phyloP scores from a whole-genome alignment of 2,329 filamentous ascomycete species.

The Paecilomyces formosus region DNA sequence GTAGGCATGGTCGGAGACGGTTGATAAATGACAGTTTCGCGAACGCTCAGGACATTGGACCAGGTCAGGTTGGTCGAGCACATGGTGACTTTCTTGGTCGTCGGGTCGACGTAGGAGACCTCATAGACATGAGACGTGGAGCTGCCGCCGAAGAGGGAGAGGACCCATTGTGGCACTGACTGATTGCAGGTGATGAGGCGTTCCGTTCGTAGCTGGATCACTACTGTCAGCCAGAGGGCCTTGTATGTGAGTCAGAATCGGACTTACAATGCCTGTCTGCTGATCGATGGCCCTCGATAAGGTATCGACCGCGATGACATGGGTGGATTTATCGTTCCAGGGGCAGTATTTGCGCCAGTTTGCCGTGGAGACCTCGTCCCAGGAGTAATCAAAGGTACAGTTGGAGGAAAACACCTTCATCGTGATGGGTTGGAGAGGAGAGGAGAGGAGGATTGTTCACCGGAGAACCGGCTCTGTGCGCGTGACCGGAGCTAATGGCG shows the following conservation, averaged over 20 bases:
- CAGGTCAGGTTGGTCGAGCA: slow-evolving; percentile 91
- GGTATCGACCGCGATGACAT: slow-evolving; percentile 93
- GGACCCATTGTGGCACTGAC: slow-evolving; percentile 50
- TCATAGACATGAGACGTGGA: slow-evolving; percentile 89
- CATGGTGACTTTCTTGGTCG: slow-evolving; percentile 84
- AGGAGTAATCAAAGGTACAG: slow-evolving; percentile 93
- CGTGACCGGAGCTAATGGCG: neutral
- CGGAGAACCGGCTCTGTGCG: neutral
- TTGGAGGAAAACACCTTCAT: slow-evolving; percentile 96
- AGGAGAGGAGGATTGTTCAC: neutral
- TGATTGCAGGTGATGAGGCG: slow-evolving; percentile 50
- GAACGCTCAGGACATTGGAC: slow-evolving; percentile 81
- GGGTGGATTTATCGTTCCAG: slow-evolving; percentile 97
- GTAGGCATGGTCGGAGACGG: slow-evolving; percentile 47
- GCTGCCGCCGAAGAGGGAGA: slow-evolving; percentile 67
- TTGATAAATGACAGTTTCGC: slow-evolving; percentile 85
- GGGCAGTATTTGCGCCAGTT: slow-evolving; percentile 99
- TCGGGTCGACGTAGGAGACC: slow-evolving; percentile 86
- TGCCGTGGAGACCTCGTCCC: slow-evolving; percentile 93
- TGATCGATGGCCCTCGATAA: slow-evolving; percentile 63
- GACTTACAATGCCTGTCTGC: slow-evolving; percentile 57
- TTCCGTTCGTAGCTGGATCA: slow-evolving; percentile 58
- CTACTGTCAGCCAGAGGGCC: neutral
- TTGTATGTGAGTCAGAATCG: neutral
- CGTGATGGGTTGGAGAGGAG: slow-evolving; percentile 13